Evolutionary conservation across 441 rosid species (phyloP), one percentile per base, ranked within the genome.

Genomic region (Raphanus hybrid): DNA sequence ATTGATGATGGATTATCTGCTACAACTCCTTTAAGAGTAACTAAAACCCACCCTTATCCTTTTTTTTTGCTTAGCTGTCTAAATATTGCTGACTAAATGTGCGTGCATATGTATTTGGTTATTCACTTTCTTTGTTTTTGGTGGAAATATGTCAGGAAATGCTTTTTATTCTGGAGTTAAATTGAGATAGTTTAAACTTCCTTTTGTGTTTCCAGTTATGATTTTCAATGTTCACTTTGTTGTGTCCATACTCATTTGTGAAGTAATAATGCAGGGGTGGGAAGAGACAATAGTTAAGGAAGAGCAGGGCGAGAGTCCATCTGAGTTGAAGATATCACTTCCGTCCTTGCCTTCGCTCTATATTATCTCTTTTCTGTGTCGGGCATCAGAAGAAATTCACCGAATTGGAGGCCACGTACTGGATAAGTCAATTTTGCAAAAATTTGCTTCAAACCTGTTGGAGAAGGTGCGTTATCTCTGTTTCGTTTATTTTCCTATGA

Each of bases 401-500:
- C 84, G 97, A 81, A 90, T 96, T 81, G 99, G 99, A 71, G 99
- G 99, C 72, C 99, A 94, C 80, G 97, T 94, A 29, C 95, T 96
- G 61, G 92, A 94, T 84, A 96, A 88, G 83, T 84, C 90, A 43
- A 92, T 96, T 73, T 80, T 96, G 80, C 92, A 85, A 84, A 92
- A 90, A 20, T 91, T 96, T 85, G 88, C 98, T 5, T 82, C 78
- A 75, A 82, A 85, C 79, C 82, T 96, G 66, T 72, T 90, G 82
- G 96, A 92, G 85, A 92, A 91, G 97, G 99, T 92, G 77, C 54
- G 76, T 52, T 74, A 20, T 83, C 73, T 55, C 68, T 75, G 68
- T 57, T 72, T 76, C 15, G 32, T 29, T 41, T 80, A 4, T 59
- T 39, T 32, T 26, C 23, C 70, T 62, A 1, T 29, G 41, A 8